Percentiles rank a stretch among this genome's conserved stretches.
Conservation (phyloP, 306 rosid genomes). For the Inga leiocalycina region DNA sequence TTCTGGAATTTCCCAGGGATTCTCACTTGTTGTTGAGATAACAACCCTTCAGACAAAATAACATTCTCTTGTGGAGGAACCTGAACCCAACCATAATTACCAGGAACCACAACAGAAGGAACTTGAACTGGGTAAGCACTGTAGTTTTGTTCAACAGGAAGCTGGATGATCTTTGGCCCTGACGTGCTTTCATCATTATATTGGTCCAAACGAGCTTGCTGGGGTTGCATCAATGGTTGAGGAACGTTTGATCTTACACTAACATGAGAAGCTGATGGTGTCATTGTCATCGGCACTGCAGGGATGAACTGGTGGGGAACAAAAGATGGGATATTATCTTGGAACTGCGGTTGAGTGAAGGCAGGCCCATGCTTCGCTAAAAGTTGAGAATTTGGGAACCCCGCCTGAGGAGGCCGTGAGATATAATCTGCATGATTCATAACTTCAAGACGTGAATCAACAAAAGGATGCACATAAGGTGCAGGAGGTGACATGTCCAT, state of each 20-base stretch:
- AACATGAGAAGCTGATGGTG: slow-evolving; percentile 56
- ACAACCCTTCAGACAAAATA: slow-evolving; percentile 55
- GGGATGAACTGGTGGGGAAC: slow-evolving; percentile 57
- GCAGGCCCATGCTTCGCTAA: slow-evolving; percentile 49
- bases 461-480: slow-evolving; percentile 56
- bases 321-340: slow-evolving; percentile 46
- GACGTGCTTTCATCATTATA: slow-evolving; percentile 58
- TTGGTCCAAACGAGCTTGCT: slow-evolving; percentile 56
- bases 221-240: slow-evolving; percentile 58
- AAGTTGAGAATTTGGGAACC: slow-evolving; percentile 60
- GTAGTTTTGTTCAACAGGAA: slow-evolving; percentile 70
- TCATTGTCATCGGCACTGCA: slow-evolving; percentile 53
- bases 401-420: slow-evolving; percentile 60
- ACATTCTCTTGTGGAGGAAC: slow-evolving; percentile 58
- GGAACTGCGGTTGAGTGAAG: slow-evolving; percentile 57
- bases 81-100: slow-evolving; percentile 70
- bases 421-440: slow-evolving; percentile 52
- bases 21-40: slow-evolving; percentile 57
- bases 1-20: slow-evolving; percentile 49
- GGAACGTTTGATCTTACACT: slow-evolving; percentile 53
- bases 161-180: slow-evolving; percentile 61
- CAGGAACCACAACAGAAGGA: slow-evolving; percentile 52
- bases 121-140: slow-evolving; percentile 59
- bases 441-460: slow-evolving; percentile 59
- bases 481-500: slow-evolving; percentile 51